A percentile compares a stretch with the other conserved stretches of the same genome.
Evolutionary conservation across 148 eudicot genomes (phyloP).

Genomic region (Linanthus parryae): DNA sequence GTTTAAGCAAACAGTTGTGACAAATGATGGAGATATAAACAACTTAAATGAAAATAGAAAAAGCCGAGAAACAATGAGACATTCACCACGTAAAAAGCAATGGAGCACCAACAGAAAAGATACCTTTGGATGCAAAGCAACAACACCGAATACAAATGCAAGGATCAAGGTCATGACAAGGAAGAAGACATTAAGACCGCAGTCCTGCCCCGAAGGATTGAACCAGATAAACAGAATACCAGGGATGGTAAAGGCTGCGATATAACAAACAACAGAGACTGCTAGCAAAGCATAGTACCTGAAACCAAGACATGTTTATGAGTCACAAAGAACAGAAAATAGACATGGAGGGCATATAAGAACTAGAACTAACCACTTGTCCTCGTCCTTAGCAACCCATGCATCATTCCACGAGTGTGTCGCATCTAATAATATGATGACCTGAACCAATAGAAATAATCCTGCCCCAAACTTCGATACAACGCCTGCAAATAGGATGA

Average conservation of each 20-base stretch:
- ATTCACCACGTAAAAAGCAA: neutral
- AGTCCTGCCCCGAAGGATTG: slow-evolving; percentile 92
- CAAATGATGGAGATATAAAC: too few relatives aligned
- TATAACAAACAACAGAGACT: slow-evolving; percentile 68
- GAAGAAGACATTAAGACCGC: slow-evolving; percentile 90
- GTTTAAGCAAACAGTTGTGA: too few relatives aligned
- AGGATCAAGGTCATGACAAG: slow-evolving; percentile 88
- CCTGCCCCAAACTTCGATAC: slow-evolving; percentile 96
- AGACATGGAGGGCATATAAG: slow-evolving; percentile 4
- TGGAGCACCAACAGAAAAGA: slow-evolving; percentile 1
- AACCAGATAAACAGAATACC: slow-evolving; percentile 93
- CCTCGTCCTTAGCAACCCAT: slow-evolving; percentile 98
- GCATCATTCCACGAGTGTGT: slow-evolving; percentile 96
- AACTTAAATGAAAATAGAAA: too few relatives aligned
- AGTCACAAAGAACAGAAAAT: neutral
- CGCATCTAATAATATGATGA: slow-evolving; percentile 80
- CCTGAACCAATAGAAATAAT: slow-evolving; percentile 89
- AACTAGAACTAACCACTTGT: slow-evolving; percentile 58
- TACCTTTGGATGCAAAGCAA: slow-evolving; percentile 89
- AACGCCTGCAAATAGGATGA: slow-evolving; percentile 39
- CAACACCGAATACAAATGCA: slow-evolving; percentile 68
- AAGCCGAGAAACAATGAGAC: too few relatives aligned
- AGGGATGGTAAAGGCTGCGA: slow-evolving; percentile 63
- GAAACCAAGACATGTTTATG: slow-evolving; percentile 16
- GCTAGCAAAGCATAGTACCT: slow-evolving; percentile 93